Evolutionary conservation across 129 eudicot species (phyloP), one percentile per base, ranked within the genome.

Genomic region (Chrysanthemum seticuspe): DNA sequence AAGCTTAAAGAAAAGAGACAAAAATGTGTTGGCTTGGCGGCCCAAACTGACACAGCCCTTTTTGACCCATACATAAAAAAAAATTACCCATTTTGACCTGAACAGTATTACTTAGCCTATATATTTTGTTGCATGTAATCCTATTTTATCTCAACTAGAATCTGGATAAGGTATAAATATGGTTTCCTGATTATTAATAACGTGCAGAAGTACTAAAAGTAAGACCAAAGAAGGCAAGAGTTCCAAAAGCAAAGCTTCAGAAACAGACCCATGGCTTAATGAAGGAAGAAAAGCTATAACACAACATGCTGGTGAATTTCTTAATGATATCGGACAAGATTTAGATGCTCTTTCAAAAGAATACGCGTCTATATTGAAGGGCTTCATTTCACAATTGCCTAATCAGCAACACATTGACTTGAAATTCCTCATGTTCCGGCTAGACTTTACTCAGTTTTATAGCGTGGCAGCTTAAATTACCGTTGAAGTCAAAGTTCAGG

Each of bases 201-300:
- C 16, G 29, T 74, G 78, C 89, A 90, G 97, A 74, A 73, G 77
- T 6, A 48, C 73, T 19, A 89, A 77, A 48, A 83, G 68, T 19
- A 84, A 86, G 79, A 72, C 59, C 62, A 81, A 66, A 77, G 74
- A 64, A 13, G 79, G 34, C 58, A 79, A 78, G 73, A 55, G 65
- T 45, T 68, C 74, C 31, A 88, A 73, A 78, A 81, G 75, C 67
- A 91, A 77, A 85, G 53, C 81, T 57, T 70, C 79, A 66, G 90
- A 76, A 59, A 64, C 83, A 62, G 94, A 89, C 23, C 80, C 91
- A 66, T 87, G 93, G 97, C 81, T 83, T 63, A 84, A 86, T 57
- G 96, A 92, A 83, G 98, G 98, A 74, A 83, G 94, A 82, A 92
- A 92, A 78, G 98, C 83, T 54, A 27, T 87, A 68, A 89, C 91